Evolutionary conservation across 2,329 filamentous ascomycete genomes (phyloP), one percentile per base, ranked within the genome.

Genomic region (Sclerotinia glacialis): DNA sequence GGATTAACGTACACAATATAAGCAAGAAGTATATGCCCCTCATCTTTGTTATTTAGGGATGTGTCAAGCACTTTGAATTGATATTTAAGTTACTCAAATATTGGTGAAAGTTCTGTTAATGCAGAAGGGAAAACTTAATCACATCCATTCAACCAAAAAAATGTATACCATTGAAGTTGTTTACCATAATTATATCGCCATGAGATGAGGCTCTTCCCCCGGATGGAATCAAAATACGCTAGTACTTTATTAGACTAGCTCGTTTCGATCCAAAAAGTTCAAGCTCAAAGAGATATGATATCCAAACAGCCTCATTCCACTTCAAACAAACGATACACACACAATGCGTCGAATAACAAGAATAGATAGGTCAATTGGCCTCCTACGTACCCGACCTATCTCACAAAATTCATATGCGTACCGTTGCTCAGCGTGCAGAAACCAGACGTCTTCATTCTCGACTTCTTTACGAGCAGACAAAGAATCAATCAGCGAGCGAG

Each of bases 401-500:
- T 52, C 68, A n/a, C 67, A 60, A 60, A 64, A 49, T 5, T 12
- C 66, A 50, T 67, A 68, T 23, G 62, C 66, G 5, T 73, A 72
- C 53, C 67, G 73, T 50, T 77, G 74, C 68, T 62, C 66, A 5
- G 67, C 67, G 53, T 76, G 74, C 71, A 72, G 68, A 59, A 67
- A 71, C 42, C 71, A 71, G 56, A 62, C 69, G 23, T 65, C 71
- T 55, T 65, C 73, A 40, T 76, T 76, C 60, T 76, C 75, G 9
- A 76, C 74, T 34, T 70, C 72, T 31, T 42, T 69, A 65, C 23
- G 66, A 64, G 44, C 70, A 34, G 56, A 71, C 31, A 66, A 67
- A 65, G 71, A 69, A 66, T 63, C 78, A 50, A 73, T 81, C 67
- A 79, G 79, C 58, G 80, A 83, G 67, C 79, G 78, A 67, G 71